Percentiles rank a stretch among this genome's conserved stretches.
These are phyloP conservation scores for Albizia julibrissin DNA, from an alignment of 306 rosid genomes.

Conservation along the genomic window DNA sequence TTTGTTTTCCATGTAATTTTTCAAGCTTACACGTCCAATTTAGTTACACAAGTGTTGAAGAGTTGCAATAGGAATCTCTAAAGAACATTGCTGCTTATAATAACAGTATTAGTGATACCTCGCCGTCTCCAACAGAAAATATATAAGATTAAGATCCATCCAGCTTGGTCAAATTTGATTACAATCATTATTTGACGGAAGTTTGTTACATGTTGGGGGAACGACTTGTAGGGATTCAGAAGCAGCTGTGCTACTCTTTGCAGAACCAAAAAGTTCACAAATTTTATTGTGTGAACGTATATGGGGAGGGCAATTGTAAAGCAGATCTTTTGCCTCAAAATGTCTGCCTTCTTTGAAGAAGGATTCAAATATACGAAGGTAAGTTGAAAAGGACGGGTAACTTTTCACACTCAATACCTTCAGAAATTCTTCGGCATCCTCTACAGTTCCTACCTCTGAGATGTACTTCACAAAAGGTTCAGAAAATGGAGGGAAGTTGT, in stretches of 20 bases:
- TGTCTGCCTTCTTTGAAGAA: slow-evolving; percentile 73
- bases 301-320: slow-evolving; percentile 67
- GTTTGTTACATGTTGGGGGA: background rate
- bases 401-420: slow-evolving; percentile 61
- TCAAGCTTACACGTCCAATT: slow-evolving; percentile 13
- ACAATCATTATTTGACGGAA: slow-evolving; percentile 1
- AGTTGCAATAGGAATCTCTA: slow-evolving; percentile 3
- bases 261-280: slow-evolving; percentile 61
- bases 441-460: slow-evolving; percentile 78
- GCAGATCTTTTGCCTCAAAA: slow-evolving; percentile 76
- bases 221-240: slow-evolving; percentile 24
- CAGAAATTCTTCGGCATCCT: slow-evolving; percentile 71
- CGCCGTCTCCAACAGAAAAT: slow-evolving; percentile 19
- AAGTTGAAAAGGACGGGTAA: slow-evolving; percentile 56
- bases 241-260: slow-evolving; percentile 34
- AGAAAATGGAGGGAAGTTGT: slow-evolving; percentile 58
- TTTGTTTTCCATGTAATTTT: background rate
- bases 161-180: slow-evolving; percentile 31
- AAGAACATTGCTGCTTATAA: slow-evolving; percentile 31
- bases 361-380: slow-evolving; percentile 62
- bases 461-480: slow-evolving; percentile 63
- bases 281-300: slow-evolving; percentile 55
- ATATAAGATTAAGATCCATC: slow-evolving; percentile 22
- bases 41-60: background rate
- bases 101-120: slow-evolving; percentile 2